These are phyloP conservation scores for Eimeria mitis DNA, from an alignment of 169 alveolate species.

Conservation along the genomic window DNA sequence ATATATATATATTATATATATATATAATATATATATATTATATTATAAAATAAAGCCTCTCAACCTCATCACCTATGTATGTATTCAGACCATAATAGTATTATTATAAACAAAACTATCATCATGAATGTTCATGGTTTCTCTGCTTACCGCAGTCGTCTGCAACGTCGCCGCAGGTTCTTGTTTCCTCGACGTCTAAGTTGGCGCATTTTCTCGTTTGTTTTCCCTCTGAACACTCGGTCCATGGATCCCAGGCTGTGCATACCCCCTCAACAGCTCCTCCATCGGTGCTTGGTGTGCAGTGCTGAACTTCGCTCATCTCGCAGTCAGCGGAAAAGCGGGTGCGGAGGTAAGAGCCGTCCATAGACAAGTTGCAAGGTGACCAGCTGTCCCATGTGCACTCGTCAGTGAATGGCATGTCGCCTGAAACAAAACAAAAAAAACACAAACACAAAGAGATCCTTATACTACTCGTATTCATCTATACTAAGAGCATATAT, in stretches of 20 bases:
- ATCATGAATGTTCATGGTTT: too few relatives aligned
- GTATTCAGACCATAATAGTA: not conserved
- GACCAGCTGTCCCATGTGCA: not conserved
- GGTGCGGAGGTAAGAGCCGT: not conserved
- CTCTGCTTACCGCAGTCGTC: not conserved
- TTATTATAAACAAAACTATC: too few relatives aligned
- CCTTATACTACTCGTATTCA: too few relatives aligned
- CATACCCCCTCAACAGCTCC: constrained; percentile 16
- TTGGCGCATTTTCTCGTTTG: constrained; percentile 27
- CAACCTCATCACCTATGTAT: not conserved
- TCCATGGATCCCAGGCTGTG: constrained; percentile 45
- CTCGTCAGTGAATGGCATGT: not conserved
- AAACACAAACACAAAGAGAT: not conserved
- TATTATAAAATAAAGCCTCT: too few relatives aligned
- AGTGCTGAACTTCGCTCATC: not conserved
- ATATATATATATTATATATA: not conserved
- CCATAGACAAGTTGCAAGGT: not conserved
- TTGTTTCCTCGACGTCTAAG: not conserved
- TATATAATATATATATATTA: not conserved
- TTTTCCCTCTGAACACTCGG: not conserved
- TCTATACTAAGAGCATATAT: too few relatives aligned
- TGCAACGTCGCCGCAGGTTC: constrained; percentile 24
- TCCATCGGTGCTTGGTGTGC: not conserved
- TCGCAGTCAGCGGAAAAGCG: constrained; percentile 17
- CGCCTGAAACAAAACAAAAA: not conserved